Conservation (phyloP, 257 asterid genomes). For the Paulownia fortunei region DNA sequence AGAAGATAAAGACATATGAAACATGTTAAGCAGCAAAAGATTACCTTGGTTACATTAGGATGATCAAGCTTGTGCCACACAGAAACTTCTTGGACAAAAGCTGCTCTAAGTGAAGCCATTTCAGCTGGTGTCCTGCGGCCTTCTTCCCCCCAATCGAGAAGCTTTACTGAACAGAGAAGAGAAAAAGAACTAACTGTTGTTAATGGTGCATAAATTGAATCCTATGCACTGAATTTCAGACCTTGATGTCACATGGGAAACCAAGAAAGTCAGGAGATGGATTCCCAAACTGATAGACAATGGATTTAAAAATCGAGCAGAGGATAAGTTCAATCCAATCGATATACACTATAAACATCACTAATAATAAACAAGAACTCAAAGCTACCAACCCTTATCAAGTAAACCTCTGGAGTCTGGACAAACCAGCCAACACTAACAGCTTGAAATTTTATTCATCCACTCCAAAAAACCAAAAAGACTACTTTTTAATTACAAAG, state of each 20-base stretch:
- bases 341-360: background rate
- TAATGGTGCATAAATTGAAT: background rate
- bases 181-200: background rate
- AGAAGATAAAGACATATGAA: background rate
- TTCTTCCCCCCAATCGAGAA: constrained; percentile 92
- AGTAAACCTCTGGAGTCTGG: too few species aligned
- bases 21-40: background rate
- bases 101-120: constrained; percentile 68
- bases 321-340: background rate
- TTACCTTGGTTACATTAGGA: constrained; percentile 90
- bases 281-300: background rate
- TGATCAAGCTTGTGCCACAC: constrained; percentile 95
- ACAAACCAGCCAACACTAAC: background rate
- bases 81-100: constrained; percentile 83
- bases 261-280: background rate
- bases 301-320: background rate
- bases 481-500: background rate
- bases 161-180: constrained; percentile 57
- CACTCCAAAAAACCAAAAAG: background rate
- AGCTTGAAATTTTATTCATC: background rate
- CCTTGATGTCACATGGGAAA: background rate
- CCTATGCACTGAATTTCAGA: background rate
- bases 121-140: constrained; percentile 70
- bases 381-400: background rate
- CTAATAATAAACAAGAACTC: background rate